Percentiles rank a stretch among this genome's conserved stretches.
phyloP scores from a whole-genome alignment of 192 early-diverging fungal species.

The Coemansia sp. region DNA sequence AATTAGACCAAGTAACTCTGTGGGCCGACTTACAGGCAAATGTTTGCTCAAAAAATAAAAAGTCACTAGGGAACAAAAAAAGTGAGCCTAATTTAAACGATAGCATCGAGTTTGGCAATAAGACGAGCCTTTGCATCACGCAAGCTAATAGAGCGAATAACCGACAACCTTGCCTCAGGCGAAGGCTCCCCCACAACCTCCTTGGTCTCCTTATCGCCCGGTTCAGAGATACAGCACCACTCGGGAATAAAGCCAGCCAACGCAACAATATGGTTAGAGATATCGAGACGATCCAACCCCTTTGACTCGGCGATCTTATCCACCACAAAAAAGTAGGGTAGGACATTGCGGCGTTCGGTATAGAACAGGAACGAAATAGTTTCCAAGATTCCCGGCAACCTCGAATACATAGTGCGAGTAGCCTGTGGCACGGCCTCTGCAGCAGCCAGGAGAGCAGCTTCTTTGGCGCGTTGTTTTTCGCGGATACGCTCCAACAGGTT shows the following conservation, averaged over 20 bases:
- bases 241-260: slow-evolving; percentile 39
- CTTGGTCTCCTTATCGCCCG: neutral
- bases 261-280: slow-evolving; percentile 5
- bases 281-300: slow-evolving; percentile 18
- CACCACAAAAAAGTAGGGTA: slow-evolving; percentile 33
- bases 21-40: neutral
- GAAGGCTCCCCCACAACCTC: slow-evolving; percentile 4
- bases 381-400: slow-evolving; percentile 41
- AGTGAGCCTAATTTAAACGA: neutral
- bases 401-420: slow-evolving; percentile 38
- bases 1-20: too few relatives aligned
- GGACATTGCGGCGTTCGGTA: slow-evolving; percentile 28
- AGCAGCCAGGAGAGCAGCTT: neutral
- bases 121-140: slow-evolving; percentile 34
- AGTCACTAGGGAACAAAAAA: neutral
- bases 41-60: neutral
- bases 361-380: slow-evolving; percentile 52
- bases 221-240: slow-evolving; percentile 35
- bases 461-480: slow-evolving; percentile 44
- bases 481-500: slow-evolving; percentile 52
- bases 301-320: slow-evolving; percentile 45
- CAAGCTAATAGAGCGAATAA: slow-evolving; percentile 29
- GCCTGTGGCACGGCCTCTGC: slow-evolving; percentile 6
- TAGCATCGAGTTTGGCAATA: slow-evolving; percentile 12
- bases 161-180: slow-evolving; percentile 21